These are phyloP conservation scores for Beauveria brongniartii DNA, from an alignment of 2,329 filamentous ascomycete genomes.

Conservation along the genomic window DNA sequence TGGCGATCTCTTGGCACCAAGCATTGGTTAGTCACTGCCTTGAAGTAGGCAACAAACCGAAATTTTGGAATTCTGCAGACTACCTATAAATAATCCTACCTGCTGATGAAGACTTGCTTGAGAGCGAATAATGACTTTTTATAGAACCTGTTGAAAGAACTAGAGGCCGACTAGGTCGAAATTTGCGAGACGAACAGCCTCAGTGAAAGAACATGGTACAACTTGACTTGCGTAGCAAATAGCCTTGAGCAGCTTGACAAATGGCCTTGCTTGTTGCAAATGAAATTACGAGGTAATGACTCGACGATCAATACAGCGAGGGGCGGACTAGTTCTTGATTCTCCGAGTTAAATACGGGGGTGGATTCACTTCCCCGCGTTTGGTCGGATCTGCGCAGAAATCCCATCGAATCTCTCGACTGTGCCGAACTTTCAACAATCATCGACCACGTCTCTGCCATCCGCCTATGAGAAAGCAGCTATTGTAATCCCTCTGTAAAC, in stretches of 20 bases:
- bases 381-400: conserved; percentile 2
- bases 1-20: not conserved
- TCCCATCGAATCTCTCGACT: not conserved
- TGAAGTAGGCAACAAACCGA: not conserved
- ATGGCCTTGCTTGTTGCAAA: not conserved
- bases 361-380: not conserved
- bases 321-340: not conserved
- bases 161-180: not conserved
- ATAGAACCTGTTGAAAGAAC: not conserved
- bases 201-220: not conserved
- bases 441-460: not conserved
- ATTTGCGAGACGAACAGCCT: not conserved
- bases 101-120: too few species aligned
- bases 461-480: not conserved
- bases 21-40: not conserved
- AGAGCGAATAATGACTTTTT: not conserved
- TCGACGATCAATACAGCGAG: not conserved
- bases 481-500: not conserved
- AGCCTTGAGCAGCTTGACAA: not conserved
- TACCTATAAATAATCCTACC: not conserved
- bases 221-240: not conserved
- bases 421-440: not conserved
- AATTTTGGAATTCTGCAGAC: accelerated
- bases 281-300: not conserved
- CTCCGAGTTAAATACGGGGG: not conserved